Percentiles rank a stretch among this genome's conserved stretches.
phyloP scores from a whole-genome alignment of 176 grass and related monocot genomes.

The Triticum monococcum region DNA sequence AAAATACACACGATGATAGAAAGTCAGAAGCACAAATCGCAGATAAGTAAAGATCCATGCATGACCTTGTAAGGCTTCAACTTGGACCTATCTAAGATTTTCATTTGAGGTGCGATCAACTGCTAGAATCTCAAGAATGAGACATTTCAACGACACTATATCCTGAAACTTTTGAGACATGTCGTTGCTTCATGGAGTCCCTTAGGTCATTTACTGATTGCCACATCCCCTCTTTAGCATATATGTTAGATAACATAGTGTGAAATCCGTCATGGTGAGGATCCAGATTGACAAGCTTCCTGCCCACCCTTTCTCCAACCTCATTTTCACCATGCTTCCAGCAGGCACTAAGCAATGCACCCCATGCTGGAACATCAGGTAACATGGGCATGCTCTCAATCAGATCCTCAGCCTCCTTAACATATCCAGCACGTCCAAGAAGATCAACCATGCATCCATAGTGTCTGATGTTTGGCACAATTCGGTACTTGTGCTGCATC shows the following conservation, averaged over 20 bases:
- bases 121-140: constrained; percentile 26
- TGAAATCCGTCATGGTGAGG: constrained; percentile 83
- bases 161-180: constrained; percentile 61
- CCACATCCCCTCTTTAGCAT: constrained; percentile 82
- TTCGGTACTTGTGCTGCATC: constrained; percentile 71
- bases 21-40: neutral
- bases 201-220: constrained; percentile 69
- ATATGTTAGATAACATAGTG: constrained; percentile 86
- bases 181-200: constrained; percentile 61
- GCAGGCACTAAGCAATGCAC: constrained; percentile 80
- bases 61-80: constrained; percentile 6
- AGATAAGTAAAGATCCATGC: neutral
- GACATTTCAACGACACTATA: constrained; percentile 53
- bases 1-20: neutral
- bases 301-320: constrained; percentile 71
- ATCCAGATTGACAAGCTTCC: constrained; percentile 66
- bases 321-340: constrained; percentile 77
- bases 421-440: constrained; percentile 75
- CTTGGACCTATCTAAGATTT: neutral
- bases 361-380: constrained; percentile 82
- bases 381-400: constrained; percentile 75
- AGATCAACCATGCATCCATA: constrained; percentile 98
- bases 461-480: constrained; percentile 73
- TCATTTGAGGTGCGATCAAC: constrained; percentile 11
- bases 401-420: constrained; percentile 79